phyloP scores from a whole-genome alignment of 2,329 filamentous ascomycete genomes.

The Sporothrix phasma region DNA sequence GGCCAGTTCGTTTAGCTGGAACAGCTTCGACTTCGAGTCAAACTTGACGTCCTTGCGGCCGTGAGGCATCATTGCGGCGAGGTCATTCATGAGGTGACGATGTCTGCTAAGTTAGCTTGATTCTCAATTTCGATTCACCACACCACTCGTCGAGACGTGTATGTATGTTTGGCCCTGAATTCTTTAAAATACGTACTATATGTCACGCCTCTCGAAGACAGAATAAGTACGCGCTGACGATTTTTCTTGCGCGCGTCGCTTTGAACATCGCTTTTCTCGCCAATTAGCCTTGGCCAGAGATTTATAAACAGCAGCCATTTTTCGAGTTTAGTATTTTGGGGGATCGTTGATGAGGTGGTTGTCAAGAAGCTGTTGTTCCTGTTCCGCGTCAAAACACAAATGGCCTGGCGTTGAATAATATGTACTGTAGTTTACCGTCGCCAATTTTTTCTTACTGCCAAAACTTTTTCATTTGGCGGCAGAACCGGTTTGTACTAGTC shows the following conservation, averaged over 20 bases:
- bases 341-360: not conserved
- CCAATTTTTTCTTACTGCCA: constrained; percentile 10
- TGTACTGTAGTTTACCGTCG: not conserved
- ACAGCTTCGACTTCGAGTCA: constrained; percentile 85
- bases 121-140: not conserved
- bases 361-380: not conserved
- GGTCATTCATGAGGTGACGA: constrained; percentile 83
- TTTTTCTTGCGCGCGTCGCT: constrained; percentile 40
- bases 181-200: constrained; percentile 46
- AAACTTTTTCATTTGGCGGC: constrained; percentile 9
- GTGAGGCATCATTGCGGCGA: constrained; percentile 82
- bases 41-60: constrained; percentile 92
- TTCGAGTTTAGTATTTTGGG: not conserved
- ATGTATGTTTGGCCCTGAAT: not conserved
- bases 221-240: constrained; percentile 72
- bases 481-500: not conserved
- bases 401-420: not conserved
- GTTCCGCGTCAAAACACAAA: not conserved
- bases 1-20: constrained; percentile 64
- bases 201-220: constrained; percentile 87
- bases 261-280: constrained; percentile 37
- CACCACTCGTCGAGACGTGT: too few relatives aligned
- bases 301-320: constrained; percentile 67
- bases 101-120: constrained; percentile 46
- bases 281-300: constrained; percentile 53